Evolutionary conservation across 305 asterid species (phyloP).

Genomic region (Fraxinus platypoda): DNA sequence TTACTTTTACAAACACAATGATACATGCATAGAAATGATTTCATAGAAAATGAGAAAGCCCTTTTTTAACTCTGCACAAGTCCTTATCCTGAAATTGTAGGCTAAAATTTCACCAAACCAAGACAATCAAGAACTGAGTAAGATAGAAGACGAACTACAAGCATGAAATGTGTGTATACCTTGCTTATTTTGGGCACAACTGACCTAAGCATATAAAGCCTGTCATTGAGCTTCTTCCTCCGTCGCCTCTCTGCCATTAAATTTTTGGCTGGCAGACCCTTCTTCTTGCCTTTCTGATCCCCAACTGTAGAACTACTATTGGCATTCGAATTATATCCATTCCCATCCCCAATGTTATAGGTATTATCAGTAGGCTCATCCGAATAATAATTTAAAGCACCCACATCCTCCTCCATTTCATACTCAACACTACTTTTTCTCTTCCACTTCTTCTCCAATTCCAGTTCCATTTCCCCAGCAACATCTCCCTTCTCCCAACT

Average conservation of each 20-base stretch:
- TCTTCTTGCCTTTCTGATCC: slow-evolving; percentile 47
- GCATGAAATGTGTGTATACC: slow-evolving; percentile 23
- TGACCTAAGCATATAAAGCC: slow-evolving; percentile 59
- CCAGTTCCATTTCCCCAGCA: slow-evolving; percentile 20
- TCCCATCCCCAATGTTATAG: slow-evolving; percentile 24
- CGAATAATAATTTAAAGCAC: slow-evolving; percentile 41
- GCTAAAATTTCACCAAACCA: not conserved
- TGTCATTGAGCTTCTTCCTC: slow-evolving; percentile 59
- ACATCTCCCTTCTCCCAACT: slow-evolving; percentile 19
- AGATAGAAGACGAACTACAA: not conserved
- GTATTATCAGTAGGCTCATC: slow-evolving; percentile 37
- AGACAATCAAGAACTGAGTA: not conserved
- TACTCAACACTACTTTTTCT: slow-evolving; percentile 35
- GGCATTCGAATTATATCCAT: slow-evolving; percentile 32
- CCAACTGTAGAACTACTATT: slow-evolving; percentile 39
- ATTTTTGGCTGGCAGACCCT: slow-evolving; percentile 61
- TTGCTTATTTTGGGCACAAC: slow-evolving; percentile 59
- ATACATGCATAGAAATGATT: not conserved
- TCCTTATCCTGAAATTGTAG: not conserved
- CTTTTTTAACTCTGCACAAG: not conserved
- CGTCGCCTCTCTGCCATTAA: slow-evolving; percentile 63
- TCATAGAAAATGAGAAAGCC: not conserved
- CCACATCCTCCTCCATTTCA: slow-evolving; percentile 36
- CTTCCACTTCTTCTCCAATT: slow-evolving; percentile 25
- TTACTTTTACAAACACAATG: not conserved